Conservation (phyloP, 768 basidiomycete species). For the Phanerochaete sordida region DNA sequence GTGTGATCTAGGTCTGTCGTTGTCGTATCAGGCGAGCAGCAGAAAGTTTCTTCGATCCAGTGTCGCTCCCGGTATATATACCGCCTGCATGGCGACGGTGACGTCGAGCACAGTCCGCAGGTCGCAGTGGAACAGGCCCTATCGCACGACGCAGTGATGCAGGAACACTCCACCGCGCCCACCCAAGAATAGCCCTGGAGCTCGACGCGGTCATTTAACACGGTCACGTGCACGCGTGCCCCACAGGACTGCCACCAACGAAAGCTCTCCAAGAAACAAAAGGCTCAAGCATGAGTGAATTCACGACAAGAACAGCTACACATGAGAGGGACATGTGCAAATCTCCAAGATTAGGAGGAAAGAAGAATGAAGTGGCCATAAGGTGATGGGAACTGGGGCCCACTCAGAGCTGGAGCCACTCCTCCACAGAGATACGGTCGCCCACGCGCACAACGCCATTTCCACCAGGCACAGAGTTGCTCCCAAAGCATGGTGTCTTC, state of each 20-base stretch:
- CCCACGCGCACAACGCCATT: constrained; percentile 57
- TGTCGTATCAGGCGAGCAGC: no score
- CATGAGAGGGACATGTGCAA: no score
- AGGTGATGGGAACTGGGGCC: not conserved
- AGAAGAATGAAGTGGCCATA: not conserved
- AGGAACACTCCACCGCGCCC: not conserved
- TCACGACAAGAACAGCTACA: no score
- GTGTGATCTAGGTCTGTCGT: no score
- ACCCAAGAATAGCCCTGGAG: not conserved
- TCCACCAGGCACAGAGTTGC: constrained; percentile 53
- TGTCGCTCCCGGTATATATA: not conserved
- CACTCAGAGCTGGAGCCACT: constrained; percentile 20
- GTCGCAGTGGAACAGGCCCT: not conserved
- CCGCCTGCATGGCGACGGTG: not conserved
- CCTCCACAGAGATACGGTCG: constrained; percentile 41
- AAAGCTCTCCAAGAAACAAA: no score
- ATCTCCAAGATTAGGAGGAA: no score
- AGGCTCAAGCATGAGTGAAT: no score
- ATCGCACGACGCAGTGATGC: not conserved
- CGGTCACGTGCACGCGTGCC: not conserved
- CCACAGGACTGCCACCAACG: no score
- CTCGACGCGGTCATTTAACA: not conserved
- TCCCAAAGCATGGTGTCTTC: constrained; percentile 61
- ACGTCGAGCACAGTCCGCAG: not conserved
- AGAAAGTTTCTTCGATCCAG: not conserved